Evolutionary conservation across 306 rosid species (phyloP).

Genomic region (Parietaria judaica): DNA sequence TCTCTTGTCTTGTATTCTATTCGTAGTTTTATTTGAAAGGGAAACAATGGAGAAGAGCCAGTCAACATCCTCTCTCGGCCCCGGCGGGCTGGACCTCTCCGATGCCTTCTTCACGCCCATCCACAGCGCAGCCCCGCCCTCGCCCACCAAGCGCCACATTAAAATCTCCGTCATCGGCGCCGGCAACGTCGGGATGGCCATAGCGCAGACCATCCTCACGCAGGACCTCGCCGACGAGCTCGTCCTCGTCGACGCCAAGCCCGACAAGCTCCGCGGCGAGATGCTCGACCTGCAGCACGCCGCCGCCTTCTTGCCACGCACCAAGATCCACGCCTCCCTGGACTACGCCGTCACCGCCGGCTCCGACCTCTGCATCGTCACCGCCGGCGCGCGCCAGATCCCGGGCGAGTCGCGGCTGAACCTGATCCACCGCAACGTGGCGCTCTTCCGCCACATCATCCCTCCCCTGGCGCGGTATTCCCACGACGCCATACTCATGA

Average conservation of each 20-base stretch:
- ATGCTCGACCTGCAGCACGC: constrained; percentile 94
- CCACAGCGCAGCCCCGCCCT: constrained; percentile 40
- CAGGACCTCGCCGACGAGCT: constrained; percentile 75
- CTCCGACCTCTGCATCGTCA: constrained; percentile 83
- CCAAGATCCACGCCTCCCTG: constrained; percentile 62
- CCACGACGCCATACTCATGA: constrained; percentile 46
- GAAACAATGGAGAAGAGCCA: constrained; percentile 49
- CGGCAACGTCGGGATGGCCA: constrained; percentile 98
- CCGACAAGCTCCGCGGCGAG: constrained; percentile 87
- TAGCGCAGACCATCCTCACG: constrained; percentile 89
- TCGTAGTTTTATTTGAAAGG: background rate
- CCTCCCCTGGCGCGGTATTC: constrained; percentile 59
- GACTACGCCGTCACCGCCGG: constrained; percentile 60
- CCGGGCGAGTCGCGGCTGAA: constrained; percentile 66
- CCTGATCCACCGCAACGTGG: constrained; percentile 65
- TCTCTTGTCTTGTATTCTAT: too few relatives aligned
- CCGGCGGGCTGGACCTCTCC: constrained; percentile 65
- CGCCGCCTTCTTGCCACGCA: constrained; percentile 88
- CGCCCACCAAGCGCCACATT: constrained; percentile 46
- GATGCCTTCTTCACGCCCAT: constrained; percentile 63
- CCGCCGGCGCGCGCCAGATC: constrained; percentile 83
- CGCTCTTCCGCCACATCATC: constrained; percentile 50
- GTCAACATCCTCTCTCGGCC: constrained; percentile 54
- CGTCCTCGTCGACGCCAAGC: constrained; percentile 56
- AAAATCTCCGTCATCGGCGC: constrained; percentile 76